Percentiles rank a stretch among this genome's conserved stretches.
phyloP scores from a whole-genome alignment of 2,329 filamentous ascomycete species.

The Cladorrhinum sp. region DNA sequence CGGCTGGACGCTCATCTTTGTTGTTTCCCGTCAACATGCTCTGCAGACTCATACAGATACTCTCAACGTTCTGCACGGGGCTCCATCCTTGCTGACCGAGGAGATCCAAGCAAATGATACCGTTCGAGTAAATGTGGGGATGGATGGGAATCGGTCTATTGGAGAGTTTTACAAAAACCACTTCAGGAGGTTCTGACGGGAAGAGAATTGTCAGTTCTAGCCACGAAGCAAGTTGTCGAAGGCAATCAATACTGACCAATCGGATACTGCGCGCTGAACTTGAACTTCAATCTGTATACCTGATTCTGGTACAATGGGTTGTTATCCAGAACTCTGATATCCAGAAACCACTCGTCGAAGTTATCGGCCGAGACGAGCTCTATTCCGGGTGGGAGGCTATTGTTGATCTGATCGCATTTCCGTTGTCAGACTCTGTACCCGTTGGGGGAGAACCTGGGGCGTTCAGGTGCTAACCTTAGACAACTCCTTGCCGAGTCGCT shows the following conservation, averaged over 20 bases:
- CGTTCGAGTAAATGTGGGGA: constrained; percentile 97
- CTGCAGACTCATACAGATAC: constrained; percentile 93
- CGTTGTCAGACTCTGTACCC: constrained; percentile 53
- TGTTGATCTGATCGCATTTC: constrained; percentile 53
- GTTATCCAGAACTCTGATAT: constrained; percentile 83
- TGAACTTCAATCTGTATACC: constrained; percentile 81
- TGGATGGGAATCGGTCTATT: constrained; percentile 81
- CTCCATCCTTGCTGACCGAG: constrained; percentile 88
- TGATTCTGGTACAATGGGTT: constrained; percentile 85
- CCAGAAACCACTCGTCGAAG: constrained; percentile 86
- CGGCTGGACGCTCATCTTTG: constrained; percentile 84
- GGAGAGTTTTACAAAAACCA: constrained; percentile 72
- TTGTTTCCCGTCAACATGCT: constrained; percentile 97
- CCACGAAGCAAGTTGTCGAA: background rate
- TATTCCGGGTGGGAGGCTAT: constrained; percentile 66
- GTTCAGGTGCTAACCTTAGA: background rate
- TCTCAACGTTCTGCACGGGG: constrained; percentile 95
- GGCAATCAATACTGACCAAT: constrained; percentile 63
- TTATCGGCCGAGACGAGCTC: constrained; percentile 76
- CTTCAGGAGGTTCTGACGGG: constrained; percentile 80
- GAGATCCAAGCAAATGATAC: constrained; percentile 95
- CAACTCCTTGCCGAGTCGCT: constrained; percentile 6
- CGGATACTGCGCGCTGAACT: constrained; percentile 79
- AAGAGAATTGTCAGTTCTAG: background rate
- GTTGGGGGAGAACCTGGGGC: constrained; percentile 8